Conservation (phyloP, 2,329 filamentous ascomycete genomes). For the Hortaea werneckii region DNA sequence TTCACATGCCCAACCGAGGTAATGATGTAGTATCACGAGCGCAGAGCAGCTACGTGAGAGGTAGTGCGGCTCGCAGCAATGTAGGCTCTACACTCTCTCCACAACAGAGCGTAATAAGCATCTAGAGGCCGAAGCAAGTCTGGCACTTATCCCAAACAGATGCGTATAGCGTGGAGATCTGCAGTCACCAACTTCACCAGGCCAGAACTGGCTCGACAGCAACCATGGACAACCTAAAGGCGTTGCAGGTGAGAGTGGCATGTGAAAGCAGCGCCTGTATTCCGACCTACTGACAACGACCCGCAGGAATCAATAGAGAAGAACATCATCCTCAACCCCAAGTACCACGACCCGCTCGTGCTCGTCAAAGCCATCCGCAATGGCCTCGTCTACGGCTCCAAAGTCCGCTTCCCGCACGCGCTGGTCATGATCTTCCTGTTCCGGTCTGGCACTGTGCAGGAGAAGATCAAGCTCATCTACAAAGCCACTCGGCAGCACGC, state of each 20-base stretch:
- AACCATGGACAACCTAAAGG: conserved; percentile 12
- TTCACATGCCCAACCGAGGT: neutral
- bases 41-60: neutral
- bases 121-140: too few relatives aligned
- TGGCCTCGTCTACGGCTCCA: conserved; percentile 90
- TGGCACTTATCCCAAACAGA: neutral
- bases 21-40: neutral
- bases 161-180: neutral
- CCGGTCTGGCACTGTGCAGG: conserved; percentile 68
- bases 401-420: conserved; percentile 96
- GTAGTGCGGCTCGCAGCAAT: too few relatives aligned
- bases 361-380: conserved; percentile 91
- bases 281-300: neutral
- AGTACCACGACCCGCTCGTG: conserved; percentile 73
- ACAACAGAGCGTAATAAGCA: too few relatives aligned
- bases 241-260: neutral
- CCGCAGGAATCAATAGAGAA: conserved; percentile 57
- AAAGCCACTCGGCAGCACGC: conserved; percentile 86
- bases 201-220: neutral
- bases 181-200: neutral
- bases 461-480: conserved; percentile 69
- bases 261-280: neutral
- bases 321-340: conserved; percentile 66
- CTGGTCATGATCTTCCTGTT: conserved; percentile 98
- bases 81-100: too few relatives aligned